A percentile compares a stretch with the other conserved stretches of the same genome.
Evolutionary conservation across 495 filamentous ascomycete genomes (phyloP).

Genomic region (Astrothelium macrocarpum): DNA sequence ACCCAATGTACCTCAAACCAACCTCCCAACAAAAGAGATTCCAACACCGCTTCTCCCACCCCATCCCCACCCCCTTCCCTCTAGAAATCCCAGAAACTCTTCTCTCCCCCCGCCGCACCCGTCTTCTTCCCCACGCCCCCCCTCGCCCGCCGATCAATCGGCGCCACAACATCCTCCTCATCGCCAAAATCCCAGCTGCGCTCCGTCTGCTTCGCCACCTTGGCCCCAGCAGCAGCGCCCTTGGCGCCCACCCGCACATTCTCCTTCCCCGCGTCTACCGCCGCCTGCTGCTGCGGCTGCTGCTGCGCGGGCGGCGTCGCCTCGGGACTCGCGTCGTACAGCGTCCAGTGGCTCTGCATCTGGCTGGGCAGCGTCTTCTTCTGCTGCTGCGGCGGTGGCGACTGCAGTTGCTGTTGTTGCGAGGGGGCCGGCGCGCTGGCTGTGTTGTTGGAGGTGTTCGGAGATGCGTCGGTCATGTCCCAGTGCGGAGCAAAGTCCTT

Average conservation of each 20-base stretch:
- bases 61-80: not conserved
- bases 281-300: not conserved
- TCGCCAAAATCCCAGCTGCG: slow-evolving; percentile 54
- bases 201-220: slow-evolving; percentile 52
- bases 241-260: slow-evolving; percentile 39
- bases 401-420: slow-evolving; percentile 11
- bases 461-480: slow-evolving; percentile 54
- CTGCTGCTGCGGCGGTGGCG: not conserved
- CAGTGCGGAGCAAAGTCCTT: slow-evolving; percentile 71
- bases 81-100: slow-evolving; percentile 45
- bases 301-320: slow-evolving; percentile 13
- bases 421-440: slow-evolving; percentile 11
- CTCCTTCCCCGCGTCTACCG: slow-evolving; percentile 19
- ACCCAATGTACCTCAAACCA: too few relatives aligned
- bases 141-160: slow-evolving; percentile 22
- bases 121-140: slow-evolving; percentile 15
- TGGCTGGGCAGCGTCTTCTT: slow-evolving; percentile 4
- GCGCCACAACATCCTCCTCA: slow-evolving; percentile 36
- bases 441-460: slow-evolving; percentile 26
- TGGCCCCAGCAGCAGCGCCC: slow-evolving; percentile 47
- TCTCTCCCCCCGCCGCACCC: slow-evolving; percentile 31
- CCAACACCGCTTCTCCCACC: not conserved
- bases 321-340: slow-evolving; percentile 10
- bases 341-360: slow-evolving; percentile 12
- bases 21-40: too few relatives aligned